Percentiles rank a stretch among this genome's conserved stretches.
Evolutionary conservation across 768 basidiomycete species (phyloP).

Genomic region (Pleurotus tuoliensis): DNA sequence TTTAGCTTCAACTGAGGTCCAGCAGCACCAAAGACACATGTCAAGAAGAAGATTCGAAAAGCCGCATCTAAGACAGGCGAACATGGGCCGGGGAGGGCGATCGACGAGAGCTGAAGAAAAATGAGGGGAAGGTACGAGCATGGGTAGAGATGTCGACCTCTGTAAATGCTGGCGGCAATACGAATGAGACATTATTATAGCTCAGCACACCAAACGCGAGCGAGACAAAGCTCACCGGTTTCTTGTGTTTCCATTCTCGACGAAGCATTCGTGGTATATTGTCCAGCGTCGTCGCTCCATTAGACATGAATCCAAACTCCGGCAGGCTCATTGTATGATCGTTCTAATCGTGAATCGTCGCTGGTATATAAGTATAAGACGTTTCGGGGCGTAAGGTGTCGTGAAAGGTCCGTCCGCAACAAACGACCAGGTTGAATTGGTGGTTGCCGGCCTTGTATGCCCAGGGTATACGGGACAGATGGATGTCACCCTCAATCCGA

Average conservation of each 20-base stretch:
- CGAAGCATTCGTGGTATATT: slow-evolving; percentile 6
- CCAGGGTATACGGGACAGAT: not conserved
- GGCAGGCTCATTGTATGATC: not conserved
- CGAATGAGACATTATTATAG: not conserved
- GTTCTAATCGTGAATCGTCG: slow-evolving; percentile 2
- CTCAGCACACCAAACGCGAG: not conserved
- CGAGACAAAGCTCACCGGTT: slow-evolving; percentile 2
- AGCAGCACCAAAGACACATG: slow-evolving; percentile 48
- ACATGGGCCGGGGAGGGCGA: slow-evolving; percentile 32
- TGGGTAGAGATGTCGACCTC: slow-evolving; percentile 43
- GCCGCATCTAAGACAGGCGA: slow-evolving; percentile 43
- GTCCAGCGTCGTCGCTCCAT: slow-evolving; percentile 1
- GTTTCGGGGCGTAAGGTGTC: not conserved
- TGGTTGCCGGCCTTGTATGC: not conserved
- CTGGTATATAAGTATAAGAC: not conserved
- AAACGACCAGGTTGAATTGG: not conserved
- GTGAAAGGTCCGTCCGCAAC: not conserved
- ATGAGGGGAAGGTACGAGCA: slow-evolving; percentile 33
- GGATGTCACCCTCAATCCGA: slow-evolving; percentile 1
- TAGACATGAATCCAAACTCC: not conserved
- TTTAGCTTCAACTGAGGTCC: slow-evolving; percentile 39
- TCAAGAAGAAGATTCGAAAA: slow-evolving; percentile 45
- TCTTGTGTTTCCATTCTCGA: slow-evolving; percentile 6
- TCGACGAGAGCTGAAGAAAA: not conserved
- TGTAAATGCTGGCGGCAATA: slow-evolving; percentile 32